Conservation (phyloP, 352 stramenopile genomes). For the Pythium phragmiticola region DNA sequence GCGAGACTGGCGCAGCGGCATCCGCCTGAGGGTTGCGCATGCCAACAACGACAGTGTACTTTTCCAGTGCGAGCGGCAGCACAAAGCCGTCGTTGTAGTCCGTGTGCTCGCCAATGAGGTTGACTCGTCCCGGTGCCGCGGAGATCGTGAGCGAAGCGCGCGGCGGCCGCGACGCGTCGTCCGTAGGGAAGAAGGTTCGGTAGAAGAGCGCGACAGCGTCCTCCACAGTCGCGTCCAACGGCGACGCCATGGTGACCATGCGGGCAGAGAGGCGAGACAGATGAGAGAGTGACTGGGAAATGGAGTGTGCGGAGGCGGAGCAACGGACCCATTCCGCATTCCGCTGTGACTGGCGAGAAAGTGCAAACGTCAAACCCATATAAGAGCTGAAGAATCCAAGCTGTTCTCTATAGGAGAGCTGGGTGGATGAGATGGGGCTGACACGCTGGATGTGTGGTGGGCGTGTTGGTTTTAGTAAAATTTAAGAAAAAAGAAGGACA, state of each 20-base stretch:
- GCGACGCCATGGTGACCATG: conserved; percentile 18
- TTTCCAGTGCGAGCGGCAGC: conserved; percentile 91
- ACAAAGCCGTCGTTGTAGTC: conserved; percentile 97
- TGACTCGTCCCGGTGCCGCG: conserved; percentile 91
- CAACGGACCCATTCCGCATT: background rate
- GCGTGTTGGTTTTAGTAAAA: too few species aligned
- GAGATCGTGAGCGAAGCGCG: conserved; percentile 52
- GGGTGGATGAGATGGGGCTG: background rate
- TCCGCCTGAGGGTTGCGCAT: conserved; percentile 24
- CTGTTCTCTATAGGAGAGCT: conserved; percentile 14
- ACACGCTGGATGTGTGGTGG: too few species aligned
- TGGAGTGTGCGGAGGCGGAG: background rate
- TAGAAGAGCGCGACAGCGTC: conserved; percentile 65
- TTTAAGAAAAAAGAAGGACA: too few species aligned
- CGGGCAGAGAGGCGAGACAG: background rate
- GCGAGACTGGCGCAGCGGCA: conserved; percentile 26
- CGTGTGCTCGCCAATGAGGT: conserved; percentile 96
- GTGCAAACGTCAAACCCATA: conserved; percentile 22
- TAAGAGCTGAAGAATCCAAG: conserved; percentile 4
- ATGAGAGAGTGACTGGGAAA: background rate
- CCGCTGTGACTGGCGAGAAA: background rate
- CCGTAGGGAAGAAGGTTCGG: conserved; percentile 42
- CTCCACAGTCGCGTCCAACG: conserved; percentile 39
- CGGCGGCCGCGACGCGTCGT: conserved; percentile 26
- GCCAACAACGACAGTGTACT: conserved; percentile 87